Evolutionary conservation across 2,329 filamentous ascomycete genomes (phyloP), one percentile per base, ranked within the genome.

Genomic region (Periconia sp.): DNA sequence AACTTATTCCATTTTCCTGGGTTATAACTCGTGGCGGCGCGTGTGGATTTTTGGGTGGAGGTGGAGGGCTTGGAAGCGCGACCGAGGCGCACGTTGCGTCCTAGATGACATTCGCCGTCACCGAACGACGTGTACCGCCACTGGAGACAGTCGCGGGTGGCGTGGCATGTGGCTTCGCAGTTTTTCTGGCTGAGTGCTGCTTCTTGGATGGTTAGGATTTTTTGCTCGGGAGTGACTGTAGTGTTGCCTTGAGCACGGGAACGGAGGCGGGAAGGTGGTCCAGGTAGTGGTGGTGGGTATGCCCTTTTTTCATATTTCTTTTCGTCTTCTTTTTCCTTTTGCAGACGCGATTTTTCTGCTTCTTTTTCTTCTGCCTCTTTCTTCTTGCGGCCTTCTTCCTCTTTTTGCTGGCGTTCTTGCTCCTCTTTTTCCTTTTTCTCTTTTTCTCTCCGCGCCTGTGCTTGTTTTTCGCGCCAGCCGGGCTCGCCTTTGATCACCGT

Each of bases 111-210:
- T 40, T 70, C 64, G 1, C 69, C 68, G 5, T 69, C 62, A 5
- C 62, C 61, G 15, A 59, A 53, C 2, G 45, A 48, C 7, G 55
- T 63, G 45, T 65, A 69, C 8, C 64, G 68, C 70, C 72, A 75
- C 50, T 76, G 73, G 48, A 75, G 15, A 42, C 74, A 76, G 14
- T 74, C 65, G 3, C 63, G 58, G 0, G 63, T 56, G 2, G 57
- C 41, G 2, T 61, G 44, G 58, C 73, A 76, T 18, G 65, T 56
- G 2, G 57, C 50, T 40, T 65, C 57, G 56, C 73, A 76, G 8
- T 50, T 52, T 6, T 63, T 54, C 3, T 58, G 31, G 30, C 54
- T 65, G 14, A 66, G 57, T 1, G 62, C 65, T 2, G 69, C 68
- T 2, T 66, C 59, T 18, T 66, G 57, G 15, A 63, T 49, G 13